Base-by-base conservation (phyloP, 176 grass and related monocot genomes). In the Eragrostis nindensis region DNA sequence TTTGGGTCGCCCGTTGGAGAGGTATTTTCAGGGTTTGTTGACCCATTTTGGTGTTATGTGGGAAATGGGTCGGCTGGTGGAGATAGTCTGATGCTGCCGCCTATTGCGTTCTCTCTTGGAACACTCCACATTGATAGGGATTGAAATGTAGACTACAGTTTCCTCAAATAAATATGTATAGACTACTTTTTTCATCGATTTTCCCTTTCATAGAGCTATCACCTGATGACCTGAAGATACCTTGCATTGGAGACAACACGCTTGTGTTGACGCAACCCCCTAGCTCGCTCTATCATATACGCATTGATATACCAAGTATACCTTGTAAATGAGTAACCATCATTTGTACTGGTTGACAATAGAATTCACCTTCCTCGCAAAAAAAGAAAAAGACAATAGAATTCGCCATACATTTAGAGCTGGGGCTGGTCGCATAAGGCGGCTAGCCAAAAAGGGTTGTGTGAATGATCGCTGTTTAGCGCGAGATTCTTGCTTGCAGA, bases 401-500 rank as follows among this genome's bases (percentile, higher is more conserved):
- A 55, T n/a, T n/a, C 19, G 50, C 32, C 32, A 36, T 36, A 4
- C 32, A 36, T 36, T 1, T 36, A 36, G 48, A 0, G 4, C 3
- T 5, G 4, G 14, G 15, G 4, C 3, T 14, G 3, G 48, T 3
- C 19, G 18, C 52, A 54, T 18, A 54, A 7, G 18, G 52, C 8
- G 19, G 52, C 6, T 54, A 54, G 52, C 54, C 54, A 57, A 57
- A 57, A 24, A 22, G 54, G 54, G 49, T 36, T 36, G 29, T 32
- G 41, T 54, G 64, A 45, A 50, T 54, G 71, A 74, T 60, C 49
- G 71, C 49, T 78, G 70, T 77, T 68, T 77, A 65, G 73, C 79
- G 63, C 62, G 27, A 36, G 24, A 69, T 70, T 40, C 24, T 77
- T 87, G 79, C 85, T 82, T 87, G 78, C 55, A 82, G 18, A 29